Percentiles rank a stretch among this genome's conserved stretches.
Evolutionary conservation across 139 green algal genomes (phyloP).

Genomic region (Tetraselmis chui): DNA sequence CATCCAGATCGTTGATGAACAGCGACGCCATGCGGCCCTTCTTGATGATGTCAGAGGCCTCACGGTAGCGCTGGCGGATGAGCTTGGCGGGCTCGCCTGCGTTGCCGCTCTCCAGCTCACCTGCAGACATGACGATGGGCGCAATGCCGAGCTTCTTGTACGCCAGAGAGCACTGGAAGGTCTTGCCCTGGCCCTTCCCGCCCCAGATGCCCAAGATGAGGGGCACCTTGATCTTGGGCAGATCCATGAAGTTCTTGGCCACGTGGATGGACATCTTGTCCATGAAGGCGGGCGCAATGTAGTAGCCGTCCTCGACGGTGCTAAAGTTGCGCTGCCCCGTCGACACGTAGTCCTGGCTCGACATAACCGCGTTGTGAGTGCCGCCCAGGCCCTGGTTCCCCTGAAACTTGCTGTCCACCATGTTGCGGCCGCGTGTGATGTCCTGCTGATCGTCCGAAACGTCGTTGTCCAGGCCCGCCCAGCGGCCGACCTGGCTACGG

Average conservation of each 20-base stretch:
- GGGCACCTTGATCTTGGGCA: constrained; percentile 89
- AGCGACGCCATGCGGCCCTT: constrained; percentile 98
- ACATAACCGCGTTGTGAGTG: constrained; percentile 88
- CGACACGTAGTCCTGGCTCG: constrained; percentile 84
- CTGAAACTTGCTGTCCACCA: constrained; percentile 95
- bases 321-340: constrained; percentile 58
- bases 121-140: constrained; percentile 97
- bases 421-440: constrained; percentile 83
- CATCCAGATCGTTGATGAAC: constrained; percentile 99
- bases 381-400: constrained; percentile 56
- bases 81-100: constrained; percentile 98
- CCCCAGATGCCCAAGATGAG: constrained; percentile 98
- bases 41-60: constrained; percentile 97
- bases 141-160: constrained; percentile 97
- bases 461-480: constrained; percentile 81
- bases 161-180: constrained; percentile 93
- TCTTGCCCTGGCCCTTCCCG: constrained; percentile 98
- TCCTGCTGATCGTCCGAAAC: constrained; percentile 96
- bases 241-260: constrained; percentile 95
- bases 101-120: constrained; percentile 98
- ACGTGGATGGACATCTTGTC: constrained; percentile 96
- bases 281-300: constrained; percentile 96
- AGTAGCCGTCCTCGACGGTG: constrained; percentile 93
- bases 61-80: constrained; percentile 82
- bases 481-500: constrained; percentile 61